A percentile compares a stretch with the other conserved stretches of the same genome.
Evolutionary conservation across 257 asterid genomes (phyloP).

Genomic region (Rehmannia glutinosa): DNA sequence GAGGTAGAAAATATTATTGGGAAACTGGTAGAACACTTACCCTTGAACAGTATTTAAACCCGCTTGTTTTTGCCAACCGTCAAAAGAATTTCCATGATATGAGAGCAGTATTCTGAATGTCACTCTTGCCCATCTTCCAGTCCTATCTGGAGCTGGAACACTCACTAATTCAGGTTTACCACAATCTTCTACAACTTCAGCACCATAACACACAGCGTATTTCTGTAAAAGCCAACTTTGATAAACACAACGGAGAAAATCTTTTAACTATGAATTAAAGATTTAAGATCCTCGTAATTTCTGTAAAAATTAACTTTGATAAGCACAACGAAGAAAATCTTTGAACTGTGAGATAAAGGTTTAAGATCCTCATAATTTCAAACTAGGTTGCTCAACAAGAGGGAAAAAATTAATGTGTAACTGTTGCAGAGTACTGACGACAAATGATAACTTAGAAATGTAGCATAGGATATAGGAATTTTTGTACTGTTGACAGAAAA

Average conservation of each 20-base stretch:
- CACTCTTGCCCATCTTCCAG: constrained; percentile 84
- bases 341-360: not conserved
- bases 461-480: not conserved
- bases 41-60: constrained; percentile 84
- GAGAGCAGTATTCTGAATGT: constrained; percentile 76
- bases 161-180: constrained; percentile 35
- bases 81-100: constrained; percentile 86
- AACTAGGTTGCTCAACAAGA: not conserved
- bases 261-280: no score
- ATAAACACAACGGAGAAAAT: constrained; percentile 24
- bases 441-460: not conserved
- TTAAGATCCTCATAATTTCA: not conserved
- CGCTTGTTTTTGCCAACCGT: constrained; percentile 99
- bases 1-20: not conserved
- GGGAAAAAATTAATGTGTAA: not conserved
- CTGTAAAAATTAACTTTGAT: constrained; percentile 19
- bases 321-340: constrained; percentile 2
- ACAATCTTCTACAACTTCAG: constrained; percentile 39
- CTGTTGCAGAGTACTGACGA: not conserved
- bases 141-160: constrained; percentile 36
- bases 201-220: constrained; percentile 27
- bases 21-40: constrained; percentile 33
- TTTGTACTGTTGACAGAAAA: not conserved
- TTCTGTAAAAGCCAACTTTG: constrained; percentile 32
- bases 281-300: no score